Evolutionary conservation across 768 basidiomycete genomes (phyloP), one percentile per base, ranked within the genome.

Genomic region (Candolleomyces aberdarensis): DNA sequence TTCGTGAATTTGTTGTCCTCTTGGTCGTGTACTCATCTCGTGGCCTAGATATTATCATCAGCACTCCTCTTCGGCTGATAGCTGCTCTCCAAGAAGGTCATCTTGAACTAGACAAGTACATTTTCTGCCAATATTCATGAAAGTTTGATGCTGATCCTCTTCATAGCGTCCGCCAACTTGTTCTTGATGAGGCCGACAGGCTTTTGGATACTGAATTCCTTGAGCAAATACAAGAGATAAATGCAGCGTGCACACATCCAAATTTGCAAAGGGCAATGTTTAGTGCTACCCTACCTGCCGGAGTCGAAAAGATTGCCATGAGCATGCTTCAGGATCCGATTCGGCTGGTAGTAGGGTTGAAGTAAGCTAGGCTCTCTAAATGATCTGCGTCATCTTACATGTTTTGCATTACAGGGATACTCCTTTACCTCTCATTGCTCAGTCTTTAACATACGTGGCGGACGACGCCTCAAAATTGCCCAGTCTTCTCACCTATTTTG

Each of bases 381-480:
- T 13, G 31, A 29, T 48, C 61, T 11, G 52, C 22, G 44, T 39
- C 19, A 58, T 40, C 41, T 22, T 44, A 26, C 51, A 48, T 58
- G 15, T 61, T 61, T 43, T 56, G 11, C 58, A 19, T 44, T 39
- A 1, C 66, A 97, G 96, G 75, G 97, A 99, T 70, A 94, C 95
- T 0, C 96, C 97, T 0, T 85, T 96, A 0, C 89, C 93, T 2
- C 86, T 92, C n/a, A 95, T 98, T 43, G 72, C 84, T 1, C 97
- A 99, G 74, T 84, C 87, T 1, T 83, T 99, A 20, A 87, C 88
- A 19, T 99, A 97, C 70, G 94, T 96, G 57, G 91, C 92, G 20
- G 91, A 94, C 54, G 97, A 98, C 67, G 80, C 87, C 3, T 97
- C 95, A n/a, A 99, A 99, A 73, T 79, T 98, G 20, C 89, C 94